Evolutionary conservation across 2,329 filamentous ascomycete species (phyloP), one percentile per base, ranked within the genome.

Genomic region (Talaromyces sp.): DNA sequence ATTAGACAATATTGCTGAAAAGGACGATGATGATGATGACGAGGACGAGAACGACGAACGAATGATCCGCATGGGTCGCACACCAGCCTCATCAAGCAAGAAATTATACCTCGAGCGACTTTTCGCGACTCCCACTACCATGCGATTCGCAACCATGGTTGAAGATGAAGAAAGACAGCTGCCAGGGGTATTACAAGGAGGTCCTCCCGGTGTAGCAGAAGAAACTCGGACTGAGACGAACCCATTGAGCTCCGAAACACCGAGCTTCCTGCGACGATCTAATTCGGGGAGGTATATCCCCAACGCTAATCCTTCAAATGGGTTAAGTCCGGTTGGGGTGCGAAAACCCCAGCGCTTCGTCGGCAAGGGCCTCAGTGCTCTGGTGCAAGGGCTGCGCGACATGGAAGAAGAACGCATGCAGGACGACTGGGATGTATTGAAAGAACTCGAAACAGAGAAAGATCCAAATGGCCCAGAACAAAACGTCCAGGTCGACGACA

Each of bases 91-190:
- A 12, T 75, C 77, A 10, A 76, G 76, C 9, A 79, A 78, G 63
- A 77, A 75, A 60, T 78, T 78, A 60, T 77, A 77, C 65, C 71
- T 81, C 14, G 75, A 76, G 10, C 76, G 76, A 54, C 72, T 80
- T 40, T 80, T 80, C 61, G 77, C 77, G 12, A 80, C 78, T 0
- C 79, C 79, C 1, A 80, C 76, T 3, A 77, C 77, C 0, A 70
- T 75, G 65, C 75, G 77, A 47, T 81, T 77, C 65, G 72, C 75
- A 1, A 68, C 72, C 4, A 75, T 76, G 65, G 73, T 78, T 6
- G 72, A 76, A 34, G 67, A 70, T 12, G 69, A 73, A 36, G 67
- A 75, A 42, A 55, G 18, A 12, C 16, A 59, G 58, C 14, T 63
- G 60, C 27, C 64, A 55, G 23, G 23, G 2, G 8, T 66, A 52